These are phyloP conservation scores for Dendrocalamus latiflorus DNA, from an alignment of 202 grass and related monocot genomes.

Conservation along the genomic window DNA sequence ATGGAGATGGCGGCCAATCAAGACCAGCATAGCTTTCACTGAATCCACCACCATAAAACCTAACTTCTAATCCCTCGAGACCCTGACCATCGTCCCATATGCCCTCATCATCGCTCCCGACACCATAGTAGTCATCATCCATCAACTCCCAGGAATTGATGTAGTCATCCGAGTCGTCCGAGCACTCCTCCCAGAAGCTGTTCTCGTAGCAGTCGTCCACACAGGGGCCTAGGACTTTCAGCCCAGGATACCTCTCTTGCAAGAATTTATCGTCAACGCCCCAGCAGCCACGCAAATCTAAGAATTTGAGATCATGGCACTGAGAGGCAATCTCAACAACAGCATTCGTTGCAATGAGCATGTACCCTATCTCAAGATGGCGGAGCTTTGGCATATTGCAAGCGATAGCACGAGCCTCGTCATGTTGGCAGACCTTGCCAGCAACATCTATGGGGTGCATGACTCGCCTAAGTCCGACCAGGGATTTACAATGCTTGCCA, in stretches of 20 bases:
- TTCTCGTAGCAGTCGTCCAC: constrained; percentile 65
- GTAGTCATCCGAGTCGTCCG: constrained; percentile 43
- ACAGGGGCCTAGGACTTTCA: constrained; percentile 59
- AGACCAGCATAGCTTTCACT: constrained; percentile 40
- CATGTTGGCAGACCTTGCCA: constrained; percentile 54
- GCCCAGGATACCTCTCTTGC: constrained; percentile 43
- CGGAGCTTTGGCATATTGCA: constrained; percentile 58
- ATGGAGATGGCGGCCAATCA: constrained; percentile 72
- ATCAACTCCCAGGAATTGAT: constrained; percentile 62
- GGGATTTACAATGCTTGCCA: constrained; percentile 53
- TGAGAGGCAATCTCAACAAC: constrained; percentile 52
- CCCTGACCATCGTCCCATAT: constrained; percentile 62
- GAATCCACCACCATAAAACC: constrained; percentile 56
- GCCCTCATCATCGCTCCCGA: constrained; percentile 44
- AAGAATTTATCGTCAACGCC: constrained; percentile 58
- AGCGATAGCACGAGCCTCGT: constrained; percentile 73
- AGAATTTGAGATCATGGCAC: constrained; percentile 47
- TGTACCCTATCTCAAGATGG: constrained; percentile 58
- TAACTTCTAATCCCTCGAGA: constrained; percentile 49
- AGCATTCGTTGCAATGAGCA: constrained; percentile 42
- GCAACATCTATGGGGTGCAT: constrained; percentile 62
- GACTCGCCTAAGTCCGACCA: constrained; percentile 42
- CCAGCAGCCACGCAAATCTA: constrained; percentile 77
- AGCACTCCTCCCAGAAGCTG: constrained; percentile 62
- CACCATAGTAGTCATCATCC: constrained; percentile 43